These are phyloP conservation scores for Ustilago esculenta DNA, from an alignment of 1,284 basidiomycete genomes.

Conservation along the genomic window DNA sequence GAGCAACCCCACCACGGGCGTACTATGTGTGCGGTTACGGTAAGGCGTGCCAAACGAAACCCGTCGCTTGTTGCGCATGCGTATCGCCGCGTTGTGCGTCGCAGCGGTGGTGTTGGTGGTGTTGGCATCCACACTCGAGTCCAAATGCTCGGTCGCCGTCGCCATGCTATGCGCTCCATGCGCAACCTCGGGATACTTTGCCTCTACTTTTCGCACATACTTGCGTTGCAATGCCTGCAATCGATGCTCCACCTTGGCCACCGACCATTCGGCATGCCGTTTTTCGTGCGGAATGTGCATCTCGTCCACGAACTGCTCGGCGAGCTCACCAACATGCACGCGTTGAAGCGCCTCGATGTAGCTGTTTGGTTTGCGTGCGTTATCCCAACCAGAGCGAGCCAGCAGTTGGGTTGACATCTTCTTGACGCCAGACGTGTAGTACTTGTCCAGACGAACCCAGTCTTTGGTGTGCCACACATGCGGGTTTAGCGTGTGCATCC, in stretches of 20 bases:
- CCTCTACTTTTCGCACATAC: conserved; percentile 28
- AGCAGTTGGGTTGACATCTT: conserved; percentile 11
- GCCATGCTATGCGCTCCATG: conserved; percentile 14
- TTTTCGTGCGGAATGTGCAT: conserved; percentile 1
- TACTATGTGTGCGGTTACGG: conserved; percentile 40
- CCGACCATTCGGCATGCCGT: conserved; percentile 20
- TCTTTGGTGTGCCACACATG: conserved; percentile 28
- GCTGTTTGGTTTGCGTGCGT: neutral
- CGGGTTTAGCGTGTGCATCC: conserved; percentile 8
- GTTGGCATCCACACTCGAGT: conserved; percentile 31
- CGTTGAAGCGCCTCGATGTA: conserved; percentile 22
- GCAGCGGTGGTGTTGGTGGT: conserved; percentile 17
- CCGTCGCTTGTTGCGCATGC: conserved; percentile 5
- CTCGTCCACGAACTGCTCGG: conserved; percentile 18
- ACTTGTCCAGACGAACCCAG: conserved; percentile 43
- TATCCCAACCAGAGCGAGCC: neutral
- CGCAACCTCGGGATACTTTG: conserved; percentile 15
- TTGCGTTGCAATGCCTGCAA: conserved; percentile 38
- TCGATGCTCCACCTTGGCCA: conserved; percentile 19
- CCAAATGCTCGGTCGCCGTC: conserved; percentile 34
- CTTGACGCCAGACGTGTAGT: conserved; percentile 28
- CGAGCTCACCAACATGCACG: conserved; percentile 1
- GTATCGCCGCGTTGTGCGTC: no score
- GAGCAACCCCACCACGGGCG: conserved; percentile 25
- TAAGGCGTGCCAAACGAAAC: conserved; percentile 47